These are phyloP conservation scores for Mucor plumbeus DNA, from an alignment of 371 early-diverging fungal species.

Conservation along the genomic window DNA sequence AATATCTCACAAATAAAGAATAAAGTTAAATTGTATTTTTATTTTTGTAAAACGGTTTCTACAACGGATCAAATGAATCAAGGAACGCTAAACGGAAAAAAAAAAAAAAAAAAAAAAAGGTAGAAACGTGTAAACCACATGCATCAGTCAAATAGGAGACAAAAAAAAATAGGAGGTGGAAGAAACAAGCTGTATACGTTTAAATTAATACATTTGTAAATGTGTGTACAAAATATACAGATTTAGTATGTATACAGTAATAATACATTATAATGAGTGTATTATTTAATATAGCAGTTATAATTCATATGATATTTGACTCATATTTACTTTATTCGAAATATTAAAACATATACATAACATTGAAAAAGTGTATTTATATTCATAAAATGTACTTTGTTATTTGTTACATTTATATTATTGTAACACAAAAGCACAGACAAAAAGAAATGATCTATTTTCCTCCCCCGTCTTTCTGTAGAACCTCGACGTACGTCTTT, in stretches of 20 bases:
- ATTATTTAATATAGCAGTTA: too few relatives aligned
- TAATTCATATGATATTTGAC: not conserved
- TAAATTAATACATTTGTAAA: not conserved
- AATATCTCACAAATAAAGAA: constrained; percentile 16
- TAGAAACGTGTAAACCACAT: constrained; percentile 18
- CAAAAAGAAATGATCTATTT: constrained; percentile 12
- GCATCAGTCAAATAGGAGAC: constrained; percentile 6
- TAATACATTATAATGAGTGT: too few relatives aligned
- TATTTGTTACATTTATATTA: not conserved
- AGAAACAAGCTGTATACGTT: not conserved
- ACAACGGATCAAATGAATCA: not conserved
- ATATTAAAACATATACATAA: not conserved
- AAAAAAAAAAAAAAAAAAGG: not conserved
- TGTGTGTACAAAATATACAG: too few relatives aligned
- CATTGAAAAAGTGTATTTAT: not conserved
- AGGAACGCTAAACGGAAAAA: constrained; percentile 7
- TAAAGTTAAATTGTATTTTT: not conserved
- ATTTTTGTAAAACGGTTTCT: constrained; percentile 1
- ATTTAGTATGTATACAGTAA: too few relatives aligned
- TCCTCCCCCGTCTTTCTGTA: constrained; percentile 9
- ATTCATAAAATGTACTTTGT: not conserved
- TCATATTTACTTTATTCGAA: not conserved
- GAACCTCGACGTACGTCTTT: constrained; percentile 30
- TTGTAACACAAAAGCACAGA: constrained; percentile 35
- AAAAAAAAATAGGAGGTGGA: not conserved